A percentile compares a stretch with the other conserved stretches of the same genome.
Evolutionary conservation across 2,329 filamentous ascomycete species (phyloP).

Genomic region (Berkeleyomyces basicola): DNA sequence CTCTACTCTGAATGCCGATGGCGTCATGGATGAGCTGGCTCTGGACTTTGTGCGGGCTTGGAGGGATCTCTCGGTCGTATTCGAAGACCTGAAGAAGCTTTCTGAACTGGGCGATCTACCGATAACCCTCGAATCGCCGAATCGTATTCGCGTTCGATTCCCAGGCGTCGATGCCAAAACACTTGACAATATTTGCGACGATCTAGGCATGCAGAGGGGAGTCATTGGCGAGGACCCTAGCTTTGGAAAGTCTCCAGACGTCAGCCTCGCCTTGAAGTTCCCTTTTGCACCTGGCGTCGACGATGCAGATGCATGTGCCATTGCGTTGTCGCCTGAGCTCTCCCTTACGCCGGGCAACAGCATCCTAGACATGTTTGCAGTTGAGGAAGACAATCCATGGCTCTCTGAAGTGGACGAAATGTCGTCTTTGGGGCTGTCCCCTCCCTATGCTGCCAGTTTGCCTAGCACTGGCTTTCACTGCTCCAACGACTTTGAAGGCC

Average conservation of each 20-base stretch:
- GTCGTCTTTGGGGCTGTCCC: conserved; percentile 35
- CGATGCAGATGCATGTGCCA: conserved; percentile 21
- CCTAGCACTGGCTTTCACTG: conserved; percentile 28
- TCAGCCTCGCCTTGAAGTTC: conserved; percentile 62
- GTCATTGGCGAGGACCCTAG: conserved; percentile 59
- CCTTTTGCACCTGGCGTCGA: conserved; percentile 55
- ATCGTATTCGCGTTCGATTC: conserved; percentile 65
- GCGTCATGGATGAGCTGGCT: conserved; percentile 70
- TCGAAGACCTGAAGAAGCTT: conserved; percentile 67
- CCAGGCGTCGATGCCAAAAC: conserved; percentile 75
- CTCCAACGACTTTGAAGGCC: conserved; percentile 35
- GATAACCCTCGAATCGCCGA: conserved; percentile 51
- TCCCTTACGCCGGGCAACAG: conserved; percentile 30
- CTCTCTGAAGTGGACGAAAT: conserved; percentile 26
- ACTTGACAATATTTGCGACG: conserved; percentile 69
- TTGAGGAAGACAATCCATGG: conserved; percentile 33
- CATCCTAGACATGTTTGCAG: conserved; percentile 25
- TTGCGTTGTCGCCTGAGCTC: conserved; percentile 26
- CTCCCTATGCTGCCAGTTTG: conserved; percentile 17
- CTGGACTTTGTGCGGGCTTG: conserved; percentile 76
- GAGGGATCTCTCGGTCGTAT: conserved; percentile 62
- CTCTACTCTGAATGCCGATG: conserved; percentile 60
- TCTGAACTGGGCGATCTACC: conserved; percentile 69
- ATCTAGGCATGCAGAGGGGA: conserved; percentile 70
- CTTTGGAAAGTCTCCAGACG: conserved; percentile 50